These are phyloP conservation scores for Avena atlantica DNA, from an alignment of 176 grass and related monocot species.

Conservation along the genomic window DNA sequence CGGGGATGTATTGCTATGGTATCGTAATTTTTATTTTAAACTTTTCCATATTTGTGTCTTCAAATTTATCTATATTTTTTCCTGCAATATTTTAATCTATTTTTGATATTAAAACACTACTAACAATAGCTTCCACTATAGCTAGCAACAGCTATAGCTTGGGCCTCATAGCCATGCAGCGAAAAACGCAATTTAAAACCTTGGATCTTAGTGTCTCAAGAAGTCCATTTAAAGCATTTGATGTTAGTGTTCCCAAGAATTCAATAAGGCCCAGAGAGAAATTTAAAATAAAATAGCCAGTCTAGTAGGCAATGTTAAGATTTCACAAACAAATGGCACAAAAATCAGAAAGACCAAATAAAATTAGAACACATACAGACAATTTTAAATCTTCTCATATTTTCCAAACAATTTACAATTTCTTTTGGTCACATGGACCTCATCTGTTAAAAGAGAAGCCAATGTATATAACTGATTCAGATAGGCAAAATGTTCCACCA, in stretches of 20 bases:
- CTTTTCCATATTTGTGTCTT: too few species aligned
- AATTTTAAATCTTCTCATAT: not conserved
- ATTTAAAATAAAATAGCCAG: not conserved
- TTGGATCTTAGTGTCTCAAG: too few species aligned
- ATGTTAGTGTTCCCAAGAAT: not conserved
- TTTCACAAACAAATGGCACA: not conserved
- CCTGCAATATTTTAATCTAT: too few species aligned
- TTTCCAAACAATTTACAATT: not conserved
- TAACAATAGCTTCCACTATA: too few species aligned
- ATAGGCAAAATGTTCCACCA: constrained; percentile 33
- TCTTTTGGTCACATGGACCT: not conserved
- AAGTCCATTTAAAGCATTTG: not conserved
- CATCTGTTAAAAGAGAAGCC: not conserved
- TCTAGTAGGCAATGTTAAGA: not conserved
- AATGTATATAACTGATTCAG: constrained; percentile 22
- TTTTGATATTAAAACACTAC: too few species aligned
- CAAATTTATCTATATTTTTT: too few species aligned
- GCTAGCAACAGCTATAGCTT: too few species aligned
- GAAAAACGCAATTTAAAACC: too few species aligned
- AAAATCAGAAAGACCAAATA: not conserved
- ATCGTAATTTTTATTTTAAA: too few species aligned
- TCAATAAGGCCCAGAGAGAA: not conserved
- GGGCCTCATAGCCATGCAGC: too few species aligned
- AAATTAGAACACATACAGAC: not conserved
- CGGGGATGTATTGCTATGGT: too few species aligned